Conservation (phyloP, 2,329 filamentous ascomycete genomes). For the Fusarium nodosum region DNA sequence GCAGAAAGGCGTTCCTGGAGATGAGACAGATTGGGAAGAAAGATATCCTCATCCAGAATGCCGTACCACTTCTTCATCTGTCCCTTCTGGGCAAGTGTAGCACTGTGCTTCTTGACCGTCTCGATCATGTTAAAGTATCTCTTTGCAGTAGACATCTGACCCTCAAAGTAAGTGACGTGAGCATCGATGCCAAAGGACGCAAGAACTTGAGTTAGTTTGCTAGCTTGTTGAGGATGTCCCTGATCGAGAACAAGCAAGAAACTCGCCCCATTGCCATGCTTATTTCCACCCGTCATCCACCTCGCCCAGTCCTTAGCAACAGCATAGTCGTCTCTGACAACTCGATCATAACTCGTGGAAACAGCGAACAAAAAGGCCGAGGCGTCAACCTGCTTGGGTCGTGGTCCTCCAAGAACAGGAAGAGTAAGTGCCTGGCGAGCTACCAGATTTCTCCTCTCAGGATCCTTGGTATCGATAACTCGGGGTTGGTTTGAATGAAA, state of each 20-base stretch:
- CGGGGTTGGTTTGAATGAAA: slow-evolving; percentile 52
- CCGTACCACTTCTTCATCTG: slow-evolving; percentile 59
- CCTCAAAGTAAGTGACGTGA: slow-evolving; percentile 52
- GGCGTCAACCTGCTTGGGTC: slow-evolving; percentile 55
- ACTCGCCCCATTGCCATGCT: slow-evolving; percentile 59
- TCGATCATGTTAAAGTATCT: slow-evolving; percentile 58
- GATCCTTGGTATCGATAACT: slow-evolving; percentile 48
- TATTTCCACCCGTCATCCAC: slow-evolving; percentile 60
- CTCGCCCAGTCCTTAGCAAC: slow-evolving; percentile 60
- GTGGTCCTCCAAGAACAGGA: slow-evolving; percentile 51
- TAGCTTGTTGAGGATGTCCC: slow-evolving; percentile 53
- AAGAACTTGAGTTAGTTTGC: slow-evolving; percentile 52
- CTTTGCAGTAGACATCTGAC: slow-evolving; percentile 51
- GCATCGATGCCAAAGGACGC: slow-evolving; percentile 57
- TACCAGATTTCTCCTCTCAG: slow-evolving; percentile 47
- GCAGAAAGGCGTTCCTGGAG: slow-evolving; percentile 57
- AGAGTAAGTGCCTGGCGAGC: slow-evolving; percentile 53
- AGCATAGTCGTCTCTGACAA: slow-evolving; percentile 56
- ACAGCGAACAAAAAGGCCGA: slow-evolving; percentile 60
- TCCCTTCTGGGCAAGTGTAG: slow-evolving; percentile 54
- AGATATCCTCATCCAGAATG: slow-evolving; percentile 62
- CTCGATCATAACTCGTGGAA: slow-evolving; percentile 59
- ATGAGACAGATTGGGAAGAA: slow-evolving; percentile 59
- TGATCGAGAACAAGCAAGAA: slow-evolving; percentile 59
- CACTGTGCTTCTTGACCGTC: slow-evolving; percentile 53